A percentile compares a stretch with the other conserved stretches of the same genome.
These are phyloP conservation scores for Plasmopara viticola DNA, from an alignment of 352 stramenopile genomes.

Conservation along the genomic window DNA sequence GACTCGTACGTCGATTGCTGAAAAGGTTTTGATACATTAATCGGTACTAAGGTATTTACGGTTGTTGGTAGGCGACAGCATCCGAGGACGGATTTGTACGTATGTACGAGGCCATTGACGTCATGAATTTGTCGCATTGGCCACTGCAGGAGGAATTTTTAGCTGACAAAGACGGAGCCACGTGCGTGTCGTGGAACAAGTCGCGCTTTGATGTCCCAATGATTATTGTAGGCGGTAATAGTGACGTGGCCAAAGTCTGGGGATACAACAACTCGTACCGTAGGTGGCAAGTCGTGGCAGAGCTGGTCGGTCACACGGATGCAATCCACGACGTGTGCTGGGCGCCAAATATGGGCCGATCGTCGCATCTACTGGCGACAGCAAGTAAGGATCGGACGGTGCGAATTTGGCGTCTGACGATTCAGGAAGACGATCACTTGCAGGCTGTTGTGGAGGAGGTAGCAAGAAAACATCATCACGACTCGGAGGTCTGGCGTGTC, in stretches of 20 bases:
- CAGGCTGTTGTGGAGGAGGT: constrained; percentile 69
- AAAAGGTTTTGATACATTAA: neutral
- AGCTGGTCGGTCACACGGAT: constrained; percentile 80
- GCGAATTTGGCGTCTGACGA: constrained; percentile 80
- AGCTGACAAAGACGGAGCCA: constrained; percentile 79
- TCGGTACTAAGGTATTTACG: neutral
- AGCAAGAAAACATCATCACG: constrained; percentile 75
- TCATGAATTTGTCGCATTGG: constrained; percentile 95
- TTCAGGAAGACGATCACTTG: constrained; percentile 54
- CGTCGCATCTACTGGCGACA: constrained; percentile 90
- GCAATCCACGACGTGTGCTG: constrained; percentile 94
- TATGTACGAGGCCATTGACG: constrained; percentile 94
- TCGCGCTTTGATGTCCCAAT: constrained; percentile 93
- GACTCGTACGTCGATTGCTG: constrained; percentile 45
- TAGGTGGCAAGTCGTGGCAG: constrained; percentile 79
- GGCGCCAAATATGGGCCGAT: constrained; percentile 93
- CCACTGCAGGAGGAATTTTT: constrained; percentile 85
- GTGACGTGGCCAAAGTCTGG: constrained; percentile 85
- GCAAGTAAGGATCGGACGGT: constrained; percentile 90
- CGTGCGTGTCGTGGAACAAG: constrained; percentile 93
- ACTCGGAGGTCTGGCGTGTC: constrained; percentile 92
- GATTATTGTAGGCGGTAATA: constrained; percentile 90
- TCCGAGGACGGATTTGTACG: constrained; percentile 92
- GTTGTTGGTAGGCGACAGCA: constrained; percentile 70
- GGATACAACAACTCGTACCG: constrained; percentile 86